phyloP scores from a whole-genome alignment of 2,329 filamentous ascomycete species.

The Cadophora sp. region DNA sequence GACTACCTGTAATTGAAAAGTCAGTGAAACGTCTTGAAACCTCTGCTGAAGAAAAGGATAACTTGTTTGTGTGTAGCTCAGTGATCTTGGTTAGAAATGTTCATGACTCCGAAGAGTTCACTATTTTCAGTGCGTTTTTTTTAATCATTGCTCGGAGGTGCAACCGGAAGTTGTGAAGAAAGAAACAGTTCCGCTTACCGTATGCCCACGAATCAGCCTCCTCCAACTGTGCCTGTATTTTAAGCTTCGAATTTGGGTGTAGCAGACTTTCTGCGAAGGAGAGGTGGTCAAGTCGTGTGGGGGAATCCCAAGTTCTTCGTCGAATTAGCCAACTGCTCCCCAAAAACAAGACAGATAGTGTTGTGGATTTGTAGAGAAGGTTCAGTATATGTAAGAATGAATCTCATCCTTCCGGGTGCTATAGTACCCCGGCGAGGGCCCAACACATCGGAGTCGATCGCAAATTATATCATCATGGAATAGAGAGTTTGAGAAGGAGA shows the following conservation, averaged over 20 bases:
- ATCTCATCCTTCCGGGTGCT: constrained; percentile 83
- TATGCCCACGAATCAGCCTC: background rate
- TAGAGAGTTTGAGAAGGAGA: constrained; percentile 27
- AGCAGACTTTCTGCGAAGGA: background rate
- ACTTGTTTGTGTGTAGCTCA: constrained; percentile 37
- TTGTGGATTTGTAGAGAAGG: constrained; percentile 34
- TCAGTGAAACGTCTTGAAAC: constrained; percentile 20
- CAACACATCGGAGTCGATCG: constrained; percentile 89
- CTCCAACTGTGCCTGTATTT: background rate
- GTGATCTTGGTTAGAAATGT: constrained; percentile 49
- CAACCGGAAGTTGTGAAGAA: background rate
- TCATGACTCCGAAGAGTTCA: constrained; percentile 45
- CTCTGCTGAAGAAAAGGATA: background rate
- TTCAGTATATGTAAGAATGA: constrained; percentile 99
- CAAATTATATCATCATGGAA: constrained; percentile 97
- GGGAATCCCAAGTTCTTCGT: constrained; percentile 9
- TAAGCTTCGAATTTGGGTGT: background rate
- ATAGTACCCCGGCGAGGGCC: constrained; percentile 90
- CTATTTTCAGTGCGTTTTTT: constrained; percentile 49
- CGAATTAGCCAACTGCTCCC: constrained; percentile 12
- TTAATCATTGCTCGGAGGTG: constrained; percentile 44
- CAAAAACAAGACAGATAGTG: background rate
- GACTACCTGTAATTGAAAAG: constrained; percentile 21
- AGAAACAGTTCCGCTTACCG: constrained; percentile 30
- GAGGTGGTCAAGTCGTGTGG: background rate